These are phyloP conservation scores for Aquanectria penicillioides DNA, from an alignment of 2,329 filamentous ascomycete genomes.

Conservation along the genomic window DNA sequence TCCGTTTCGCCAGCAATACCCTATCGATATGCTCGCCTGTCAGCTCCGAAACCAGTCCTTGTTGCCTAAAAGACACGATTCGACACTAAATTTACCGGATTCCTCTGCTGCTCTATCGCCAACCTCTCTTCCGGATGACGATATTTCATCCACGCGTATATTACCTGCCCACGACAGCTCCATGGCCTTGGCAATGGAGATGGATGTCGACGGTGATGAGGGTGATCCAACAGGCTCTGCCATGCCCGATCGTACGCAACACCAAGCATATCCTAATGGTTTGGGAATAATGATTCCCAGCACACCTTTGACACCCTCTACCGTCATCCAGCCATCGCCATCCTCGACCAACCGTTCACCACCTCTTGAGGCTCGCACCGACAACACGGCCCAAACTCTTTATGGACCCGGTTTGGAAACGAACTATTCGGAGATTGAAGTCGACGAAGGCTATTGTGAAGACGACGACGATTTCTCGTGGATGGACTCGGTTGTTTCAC, in stretches of 20 bases:
- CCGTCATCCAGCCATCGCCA: not conserved
- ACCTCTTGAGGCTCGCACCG: not conserved
- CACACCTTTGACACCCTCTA: not conserved
- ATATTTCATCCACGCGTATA: slow-evolving; percentile 17
- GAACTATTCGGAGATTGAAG: slow-evolving; percentile 31
- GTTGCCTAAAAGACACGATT: slow-evolving; percentile 15
- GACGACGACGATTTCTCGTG: slow-evolving; percentile 39
- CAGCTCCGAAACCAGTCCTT: slow-evolving; percentile 37
- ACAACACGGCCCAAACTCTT: not conserved
- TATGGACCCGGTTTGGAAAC: slow-evolving; percentile 11
- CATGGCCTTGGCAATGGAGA: slow-evolving; percentile 25
- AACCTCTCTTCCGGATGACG: slow-evolving; percentile 29
- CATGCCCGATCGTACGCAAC: not conserved
- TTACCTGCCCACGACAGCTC: slow-evolving; percentile 9
- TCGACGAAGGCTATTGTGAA: slow-evolving; percentile 44
- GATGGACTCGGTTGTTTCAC: slow-evolving; percentile 31
- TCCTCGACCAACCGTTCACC: slow-evolving; percentile 10
- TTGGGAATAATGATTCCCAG: not conserved
- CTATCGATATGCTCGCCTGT: slow-evolving; percentile 35
- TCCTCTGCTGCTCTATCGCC: slow-evolving; percentile 26
- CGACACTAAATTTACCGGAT: not conserved
- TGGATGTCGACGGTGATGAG: slow-evolving; percentile 29
- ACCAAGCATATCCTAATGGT: not conserved
- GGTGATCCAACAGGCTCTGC: not conserved
- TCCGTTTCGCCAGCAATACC: slow-evolving; percentile 20